Base-by-base conservation (phyloP, 768 basidiomycete genomes). In the Mycena albidolilacea region DNA sequence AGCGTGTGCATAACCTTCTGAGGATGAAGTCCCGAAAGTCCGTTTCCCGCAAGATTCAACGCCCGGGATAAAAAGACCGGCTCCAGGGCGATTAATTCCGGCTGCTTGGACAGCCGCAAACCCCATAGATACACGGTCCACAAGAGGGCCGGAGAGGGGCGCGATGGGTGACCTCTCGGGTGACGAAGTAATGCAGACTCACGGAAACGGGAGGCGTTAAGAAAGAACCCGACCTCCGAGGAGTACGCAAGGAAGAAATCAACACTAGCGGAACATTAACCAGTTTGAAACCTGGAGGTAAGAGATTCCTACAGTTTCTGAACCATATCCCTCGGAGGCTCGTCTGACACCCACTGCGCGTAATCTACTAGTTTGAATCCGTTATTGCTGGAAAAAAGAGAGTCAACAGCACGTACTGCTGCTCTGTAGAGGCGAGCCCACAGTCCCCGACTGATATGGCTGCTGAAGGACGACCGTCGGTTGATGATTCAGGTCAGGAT, bases 201-300 rank as follows among this genome's bases (percentile, higher is more conserved):
- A 4, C 84, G 82, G 66, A 93, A 89, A 7, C 90, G 86, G 8
- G 81, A 75, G 5, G 81, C 61, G 70, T 90, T 81, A 43, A 93
- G 83, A 79, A 92, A 93, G 70, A 92, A 88, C 0, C 89, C 90
- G 46, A 90, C 79, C 57, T 89, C 86, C 15, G 83, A 81, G 0
- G 86, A 83, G 73, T 88, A 83, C n/a, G 84, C 82, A 4, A 89
- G 76, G 78, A 93, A 88, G 1, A 65, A 73, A 54, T 82, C 78
- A 48, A 84, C 69, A 17, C 84, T 85, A 55, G 38, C 19, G 1
- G n/a, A n/a, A 46, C 5, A 61, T 41, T 59, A 7, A 64, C 12
- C 52, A 19, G 30, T 7, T 30, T 15, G 15, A 35, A 55, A 21
- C 3, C 10, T 15, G 8, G 55, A 30, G 30, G 30, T 23, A 7